Evolutionary conservation across 768 basidiomycete species (phyloP), one percentile per base, ranked within the genome.

Genomic region (Rhizopogon vulgaris): DNA sequence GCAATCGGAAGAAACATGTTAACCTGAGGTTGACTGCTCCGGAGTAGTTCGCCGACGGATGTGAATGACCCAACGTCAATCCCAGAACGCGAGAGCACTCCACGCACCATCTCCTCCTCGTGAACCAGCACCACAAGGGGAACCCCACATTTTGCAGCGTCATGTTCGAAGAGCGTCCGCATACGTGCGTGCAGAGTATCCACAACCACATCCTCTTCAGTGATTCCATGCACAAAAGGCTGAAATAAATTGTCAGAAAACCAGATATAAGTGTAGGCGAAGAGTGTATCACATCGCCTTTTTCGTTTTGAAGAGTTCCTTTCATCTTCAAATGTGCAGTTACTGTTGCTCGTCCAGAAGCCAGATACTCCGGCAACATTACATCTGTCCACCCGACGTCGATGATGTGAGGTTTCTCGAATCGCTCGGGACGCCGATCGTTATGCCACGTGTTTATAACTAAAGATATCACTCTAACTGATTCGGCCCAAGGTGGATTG

Each of bases 51-150:
- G 1, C 53, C 52, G 36, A 82, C 62, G 9, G 62, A 64, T 1
- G 67, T 60, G 74, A 76, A 83, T 1, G 42, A 40, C n/a, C 63
- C 63, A 7, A 65, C 65, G 36, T 79, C 68, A 15, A 82, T 61
- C 10, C 73, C 75, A 11, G 75, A 65, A 28, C 69, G 71, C 15
- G 56, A 56, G 6, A 83, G 65, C 9, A 73, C 63, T n/a, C 66
- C 67, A 6, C 64, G 57, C 0, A 76, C 69, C 55, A 72, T 61
- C 38, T 69, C 60, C 52, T 73, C 68, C 25, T 76, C 67, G 39
- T 76, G 69, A 3, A 82, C 76, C 6, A 84, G 69, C 5, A 83
- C 60, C 24, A 83, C 57, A 46, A 73, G 59, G 0, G 79, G 78
- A 3, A 54, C 38, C 22, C 55, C 59, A 11, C 51, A 58, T 53